Percentiles rank a stretch among this genome's conserved stretches.
phyloP scores from a whole-genome alignment of 495 filamentous ascomycete species.

The Aspergillus asperescens region DNA sequence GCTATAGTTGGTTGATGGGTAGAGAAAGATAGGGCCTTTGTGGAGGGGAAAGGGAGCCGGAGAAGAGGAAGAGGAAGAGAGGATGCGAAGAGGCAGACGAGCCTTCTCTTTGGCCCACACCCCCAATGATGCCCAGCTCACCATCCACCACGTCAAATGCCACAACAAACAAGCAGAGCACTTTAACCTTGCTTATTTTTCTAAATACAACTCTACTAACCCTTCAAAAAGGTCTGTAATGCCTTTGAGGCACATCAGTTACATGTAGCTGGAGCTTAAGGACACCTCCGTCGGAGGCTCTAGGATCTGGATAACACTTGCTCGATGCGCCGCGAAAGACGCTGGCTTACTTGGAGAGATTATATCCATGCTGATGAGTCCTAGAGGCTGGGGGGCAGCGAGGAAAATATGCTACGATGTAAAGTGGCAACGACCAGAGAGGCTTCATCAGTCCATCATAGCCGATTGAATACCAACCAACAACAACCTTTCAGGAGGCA shows the following conservation, averaged over 20 bases:
- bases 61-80: slow-evolving; percentile 5
- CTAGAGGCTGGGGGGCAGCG: too few relatives aligned
- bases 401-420: too few relatives aligned
- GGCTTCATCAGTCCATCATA: too few relatives aligned
- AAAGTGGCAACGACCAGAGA: too few relatives aligned
- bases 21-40: background rate
- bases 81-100: slow-evolving; percentile 5
- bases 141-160: background rate
- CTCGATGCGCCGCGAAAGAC: background rate
- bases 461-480: too few relatives aligned
- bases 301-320: background rate
- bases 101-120: slow-evolving; percentile 17
- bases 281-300: background rate
- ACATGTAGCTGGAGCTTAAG: background rate
- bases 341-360: too few relatives aligned
- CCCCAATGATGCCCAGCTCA: slow-evolving; percentile 5
- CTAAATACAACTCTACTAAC: background rate
- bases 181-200: background rate
- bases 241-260: background rate
- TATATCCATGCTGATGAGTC: too few relatives aligned
- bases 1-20: background rate
- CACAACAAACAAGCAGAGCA: slow-evolving; percentile 3
- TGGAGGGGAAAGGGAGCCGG: slow-evolving; percentile 8
- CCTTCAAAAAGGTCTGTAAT: background rate
- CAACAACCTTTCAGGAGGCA: too few relatives aligned